Percentiles rank a stretch among this genome's conserved stretches.
These are phyloP conservation scores for Hippophae tibetana DNA, from an alignment of 306 rosid species.

Conservation along the genomic window DNA sequence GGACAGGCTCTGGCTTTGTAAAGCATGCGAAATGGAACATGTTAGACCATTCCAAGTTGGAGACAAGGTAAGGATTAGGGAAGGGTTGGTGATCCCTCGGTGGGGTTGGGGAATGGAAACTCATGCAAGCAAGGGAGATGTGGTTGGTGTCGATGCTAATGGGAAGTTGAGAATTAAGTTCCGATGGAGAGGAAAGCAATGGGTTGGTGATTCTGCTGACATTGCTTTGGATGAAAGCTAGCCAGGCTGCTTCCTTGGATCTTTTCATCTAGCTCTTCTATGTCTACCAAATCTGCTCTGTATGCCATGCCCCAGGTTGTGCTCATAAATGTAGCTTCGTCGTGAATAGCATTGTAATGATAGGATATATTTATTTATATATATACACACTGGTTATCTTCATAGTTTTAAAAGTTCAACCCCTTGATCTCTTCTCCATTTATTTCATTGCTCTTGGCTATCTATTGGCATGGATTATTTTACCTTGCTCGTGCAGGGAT, in stretches of 20 bases:
- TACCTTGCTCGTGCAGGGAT: no score
- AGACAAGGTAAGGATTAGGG: constrained; percentile 81
- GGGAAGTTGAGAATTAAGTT: constrained; percentile 86
- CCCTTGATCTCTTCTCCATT: no score
- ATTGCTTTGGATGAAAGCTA: constrained; percentile 50
- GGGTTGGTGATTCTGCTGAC: constrained; percentile 98
- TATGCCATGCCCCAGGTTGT: no score
- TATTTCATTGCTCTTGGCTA: no score
- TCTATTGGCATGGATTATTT: no score
- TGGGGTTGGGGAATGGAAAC: constrained; percentile 99
- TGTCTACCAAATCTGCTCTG: constrained; percentile 12
- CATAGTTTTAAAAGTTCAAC: no score
- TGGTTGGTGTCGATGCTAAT: constrained; percentile 86
- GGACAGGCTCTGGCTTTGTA: constrained; percentile 89
- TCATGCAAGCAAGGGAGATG: constrained; percentile 84
- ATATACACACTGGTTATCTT: no score
- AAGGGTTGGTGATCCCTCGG: constrained; percentile 74
- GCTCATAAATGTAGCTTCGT: neutral
- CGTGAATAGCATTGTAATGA: constrained; percentile 22
- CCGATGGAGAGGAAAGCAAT: constrained; percentile 94
- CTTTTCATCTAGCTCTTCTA: constrained; percentile 21
- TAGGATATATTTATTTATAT: neutral
- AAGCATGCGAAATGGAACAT: constrained; percentile 73
- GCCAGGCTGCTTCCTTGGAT: neutral
- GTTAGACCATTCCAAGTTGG: constrained; percentile 63